A percentile compares a stretch with the other conserved stretches of the same genome.
phyloP scores from a whole-genome alignment of 2,329 filamentous ascomycete species.

The Sporothrix phasma region DNA sequence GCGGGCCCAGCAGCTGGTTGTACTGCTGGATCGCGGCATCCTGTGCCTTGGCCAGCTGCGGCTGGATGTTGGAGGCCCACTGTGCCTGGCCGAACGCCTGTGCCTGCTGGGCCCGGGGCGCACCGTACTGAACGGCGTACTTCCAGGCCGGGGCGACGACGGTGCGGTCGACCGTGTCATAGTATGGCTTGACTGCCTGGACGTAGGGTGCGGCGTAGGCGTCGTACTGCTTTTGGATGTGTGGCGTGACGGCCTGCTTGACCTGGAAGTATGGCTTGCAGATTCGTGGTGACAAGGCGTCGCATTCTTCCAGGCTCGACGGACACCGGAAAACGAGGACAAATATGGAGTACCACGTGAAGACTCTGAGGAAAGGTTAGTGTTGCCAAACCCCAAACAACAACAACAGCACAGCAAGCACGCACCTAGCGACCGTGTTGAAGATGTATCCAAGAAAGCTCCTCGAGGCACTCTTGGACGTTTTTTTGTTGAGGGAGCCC shows the following conservation, averaged over 20 bases:
- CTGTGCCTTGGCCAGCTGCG: constrained; percentile 59
- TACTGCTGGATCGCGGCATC: constrained; percentile 55
- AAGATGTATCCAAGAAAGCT: constrained; percentile 4
- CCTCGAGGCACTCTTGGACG: neutral
- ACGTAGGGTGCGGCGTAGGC: constrained; percentile 77
- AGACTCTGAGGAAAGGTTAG: constrained; percentile 43
- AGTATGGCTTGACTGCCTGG: constrained; percentile 66
- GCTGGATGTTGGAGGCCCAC: constrained; percentile 71
- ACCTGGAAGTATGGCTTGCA: constrained; percentile 74
- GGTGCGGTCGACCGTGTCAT: constrained; percentile 47
- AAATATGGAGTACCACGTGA: constrained; percentile 78
- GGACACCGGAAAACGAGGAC: constrained; percentile 79
- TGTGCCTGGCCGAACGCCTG: constrained; percentile 57
- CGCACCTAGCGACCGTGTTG: constrained; percentile 13
- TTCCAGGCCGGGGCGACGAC: constrained; percentile 59
- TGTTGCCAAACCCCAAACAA: neutral
- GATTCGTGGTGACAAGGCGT: constrained; percentile 60
- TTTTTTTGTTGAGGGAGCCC: neutral
- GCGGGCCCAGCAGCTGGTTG: constrained; percentile 58
- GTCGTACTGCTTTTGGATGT: constrained; percentile 77
- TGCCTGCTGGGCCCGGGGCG: constrained; percentile 59
- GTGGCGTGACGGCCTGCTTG: constrained; percentile 55
- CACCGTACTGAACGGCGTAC: constrained; percentile 63
- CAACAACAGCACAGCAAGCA: neutral
- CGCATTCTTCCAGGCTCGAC: constrained; percentile 54